These are phyloP conservation scores for Babesia gibsoni DNA, from an alignment of 169 alveolate genomes.

Conservation along the genomic window DNA sequence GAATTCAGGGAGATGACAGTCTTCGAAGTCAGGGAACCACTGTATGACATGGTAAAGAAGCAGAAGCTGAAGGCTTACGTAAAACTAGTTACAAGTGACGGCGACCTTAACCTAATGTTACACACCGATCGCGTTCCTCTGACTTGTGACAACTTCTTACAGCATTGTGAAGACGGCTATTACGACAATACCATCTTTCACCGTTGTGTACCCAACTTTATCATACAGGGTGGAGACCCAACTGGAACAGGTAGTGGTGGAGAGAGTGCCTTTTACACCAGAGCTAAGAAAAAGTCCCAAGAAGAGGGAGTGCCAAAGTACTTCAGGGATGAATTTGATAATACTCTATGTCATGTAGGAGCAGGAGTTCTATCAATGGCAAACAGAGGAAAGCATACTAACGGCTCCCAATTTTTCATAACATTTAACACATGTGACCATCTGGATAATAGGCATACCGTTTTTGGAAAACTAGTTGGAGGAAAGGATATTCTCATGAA, in stretches of 20 bases:
- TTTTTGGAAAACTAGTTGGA: slow-evolving; percentile 63
- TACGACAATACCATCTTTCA: slow-evolving; percentile 88
- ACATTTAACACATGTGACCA: slow-evolving; percentile 90
- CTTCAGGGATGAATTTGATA: slow-evolving; percentile 61
- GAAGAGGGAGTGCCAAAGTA: slow-evolving; percentile 54
- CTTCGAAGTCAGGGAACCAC: slow-evolving; percentile 59
- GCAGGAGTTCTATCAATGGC: slow-evolving; percentile 65
- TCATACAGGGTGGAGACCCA: slow-evolving; percentile 97
- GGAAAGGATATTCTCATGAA: slow-evolving; percentile 53
- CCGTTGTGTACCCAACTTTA: slow-evolving; percentile 88
- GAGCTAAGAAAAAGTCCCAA: slow-evolving; percentile 37
- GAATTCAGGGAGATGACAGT: slow-evolving; percentile 61
- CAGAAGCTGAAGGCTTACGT: slow-evolving; percentile 64
- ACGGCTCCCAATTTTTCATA: slow-evolving; percentile 90
- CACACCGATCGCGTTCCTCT: slow-evolving; percentile 65
- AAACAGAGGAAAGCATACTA: slow-evolving; percentile 76
- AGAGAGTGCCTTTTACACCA: slow-evolving; percentile 64
- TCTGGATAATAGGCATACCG: slow-evolving; percentile 88
- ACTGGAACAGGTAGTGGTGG: slow-evolving; percentile 97
- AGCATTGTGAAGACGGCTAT: slow-evolving; percentile 77
- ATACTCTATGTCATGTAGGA: slow-evolving; percentile 60
- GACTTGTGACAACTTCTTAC: slow-evolving; percentile 72
- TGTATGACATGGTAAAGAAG: slow-evolving; percentile 59
- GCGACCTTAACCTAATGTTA: slow-evolving; percentile 60
- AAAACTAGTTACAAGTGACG: slow-evolving; percentile 63